Evolutionary conservation across 2,329 filamentous ascomycete genomes (phyloP), one percentile per base, ranked within the genome.

Genomic region (Penicillium sp.): DNA sequence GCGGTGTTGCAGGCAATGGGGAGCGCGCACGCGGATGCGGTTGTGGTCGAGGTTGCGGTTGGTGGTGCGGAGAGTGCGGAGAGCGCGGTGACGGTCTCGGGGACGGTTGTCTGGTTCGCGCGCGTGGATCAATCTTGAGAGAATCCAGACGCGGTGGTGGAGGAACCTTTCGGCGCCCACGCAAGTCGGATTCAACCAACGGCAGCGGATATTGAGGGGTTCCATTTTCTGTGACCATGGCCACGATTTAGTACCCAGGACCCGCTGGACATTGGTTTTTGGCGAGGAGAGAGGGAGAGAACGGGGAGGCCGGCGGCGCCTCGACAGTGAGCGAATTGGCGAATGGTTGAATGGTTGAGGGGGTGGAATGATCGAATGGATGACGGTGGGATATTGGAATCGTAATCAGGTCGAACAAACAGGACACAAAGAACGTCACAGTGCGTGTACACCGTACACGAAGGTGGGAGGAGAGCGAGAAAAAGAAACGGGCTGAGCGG

Each of bases 141-240:
- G 66, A 63, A 52, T 68, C 62, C 32, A 68, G 60, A 40, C 62
- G 68, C 24, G 59, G 63, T 42, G 64, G 67, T 43, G 65, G 62
- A 46, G 63, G 64, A 23, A 58, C 53, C 53, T 63, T 66, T 55
- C 64, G 67, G 47, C 65, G 66, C 55, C 59, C 62, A 52, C 63
- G 56, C 47, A 64, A 58, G 54, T 66, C 65, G 52, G 66, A 64
- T 54, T 68, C 64, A 64, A 57, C 66, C 56, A 59, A 51, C 53
- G 61, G 61, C 56, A 65, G 64, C 57, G 65, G 65, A 60, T 66
- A 69, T 60, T 63, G 68, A 67, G 61, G 56, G 54, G 63, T 65
- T 64, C 66, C 70, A 71, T 69, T 68, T 67, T 68, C 70, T 69
- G 70, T 74, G 72, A 73, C 71, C 72, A 75, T 75, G 69, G 72